Conservation (phyloP, 2,329 filamentous ascomycete species). For the Tothia fuscella region DNA sequence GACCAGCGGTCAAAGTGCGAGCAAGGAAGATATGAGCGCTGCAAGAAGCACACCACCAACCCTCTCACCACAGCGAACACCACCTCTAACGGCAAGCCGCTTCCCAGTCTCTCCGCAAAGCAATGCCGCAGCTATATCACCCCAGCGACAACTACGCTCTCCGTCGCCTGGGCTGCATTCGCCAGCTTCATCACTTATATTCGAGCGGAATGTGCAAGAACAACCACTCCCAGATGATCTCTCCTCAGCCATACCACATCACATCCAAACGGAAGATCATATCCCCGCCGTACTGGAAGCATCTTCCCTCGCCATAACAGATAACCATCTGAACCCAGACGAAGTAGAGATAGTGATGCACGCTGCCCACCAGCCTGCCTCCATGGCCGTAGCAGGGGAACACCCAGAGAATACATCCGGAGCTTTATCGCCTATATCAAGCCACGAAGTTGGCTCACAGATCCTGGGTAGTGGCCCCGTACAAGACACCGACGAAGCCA, state of each 20-base stretch:
- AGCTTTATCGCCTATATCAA: slow-evolving; percentile 13
- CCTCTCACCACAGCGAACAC: slow-evolving; percentile 2
- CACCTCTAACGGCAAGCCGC: slow-evolving; percentile 1
- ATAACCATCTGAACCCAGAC: slow-evolving; percentile 72
- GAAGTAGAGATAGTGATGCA: slow-evolving; percentile 89
- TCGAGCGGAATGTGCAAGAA: slow-evolving; percentile 91
- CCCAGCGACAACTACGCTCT: slow-evolving; percentile 44
- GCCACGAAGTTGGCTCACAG: background rate
- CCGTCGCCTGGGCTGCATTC: slow-evolving; percentile 66
- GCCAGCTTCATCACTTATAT: slow-evolving; percentile 66
- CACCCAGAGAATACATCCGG: slow-evolving; percentile 15
- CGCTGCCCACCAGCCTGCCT: slow-evolving; percentile 67
- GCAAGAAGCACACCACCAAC: slow-evolving; percentile 1
- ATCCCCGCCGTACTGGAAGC: slow-evolving; percentile 88
- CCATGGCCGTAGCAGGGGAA: slow-evolving; percentile 35
- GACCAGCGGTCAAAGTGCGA: slow-evolving; percentile 12
- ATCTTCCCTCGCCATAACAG: slow-evolving; percentile 83
- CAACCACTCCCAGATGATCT: slow-evolving; percentile 52
- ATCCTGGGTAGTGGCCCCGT: background rate
- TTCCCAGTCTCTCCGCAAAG: slow-evolving; percentile 9
- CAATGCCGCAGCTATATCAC: slow-evolving; percentile 2
- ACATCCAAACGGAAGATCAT: slow-evolving; percentile 88
- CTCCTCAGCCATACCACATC: slow-evolving; percentile 78
- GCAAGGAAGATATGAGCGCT: slow-evolving; percentile 1
- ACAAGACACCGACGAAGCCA: slow-evolving; percentile 5